These are phyloP conservation scores for Curvularia sp. DNA, from an alignment of 2,329 filamentous ascomycete genomes.

Conservation along the genomic window DNA sequence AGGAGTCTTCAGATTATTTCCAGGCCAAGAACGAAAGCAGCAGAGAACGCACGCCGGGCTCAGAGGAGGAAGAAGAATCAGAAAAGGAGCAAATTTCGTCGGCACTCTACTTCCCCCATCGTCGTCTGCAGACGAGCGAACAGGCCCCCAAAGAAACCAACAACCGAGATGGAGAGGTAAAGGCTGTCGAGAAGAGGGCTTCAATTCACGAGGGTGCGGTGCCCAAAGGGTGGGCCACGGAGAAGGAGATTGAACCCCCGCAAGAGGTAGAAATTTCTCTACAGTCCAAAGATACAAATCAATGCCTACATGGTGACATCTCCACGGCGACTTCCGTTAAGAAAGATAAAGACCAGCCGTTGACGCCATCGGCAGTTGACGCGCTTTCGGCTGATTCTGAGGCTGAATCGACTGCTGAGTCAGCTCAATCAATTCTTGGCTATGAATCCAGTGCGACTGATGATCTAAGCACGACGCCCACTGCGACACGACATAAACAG, in stretches of 20 bases:
- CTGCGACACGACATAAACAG: slow-evolving; percentile 41
- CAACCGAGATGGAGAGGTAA: slow-evolving; percentile 35
- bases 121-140: slow-evolving; percentile 58
- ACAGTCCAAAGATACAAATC: slow-evolving; percentile 65
- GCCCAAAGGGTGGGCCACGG: slow-evolving; percentile 37
- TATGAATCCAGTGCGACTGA: slow-evolving; percentile 63
- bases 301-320: slow-evolving; percentile 67
- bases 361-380: slow-evolving; percentile 35
- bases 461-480: slow-evolving; percentile 55
- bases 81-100: slow-evolving; percentile 88
- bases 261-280: slow-evolving; percentile 69
- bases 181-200: slow-evolving; percentile 34
- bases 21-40: slow-evolving; percentile 27
- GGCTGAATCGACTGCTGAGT: slow-evolving; percentile 52
- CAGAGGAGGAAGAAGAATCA: slow-evolving; percentile 64
- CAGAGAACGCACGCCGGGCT: slow-evolving; percentile 37
- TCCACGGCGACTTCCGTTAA: slow-evolving; percentile 50
- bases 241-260: slow-evolving; percentile 43
- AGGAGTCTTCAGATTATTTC: slow-evolving; percentile 41
- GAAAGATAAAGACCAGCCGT: slow-evolving; percentile 51
- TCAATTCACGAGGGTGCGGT: slow-evolving; percentile 39
- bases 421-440: slow-evolving; percentile 53
- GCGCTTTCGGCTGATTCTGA: slow-evolving; percentile 51
- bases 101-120: slow-evolving; percentile 81
- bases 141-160: slow-evolving; percentile 37